phyloP scores from a whole-genome alignment of 2,329 filamentous ascomycete genomes.

The Moelleriella libera region DNA sequence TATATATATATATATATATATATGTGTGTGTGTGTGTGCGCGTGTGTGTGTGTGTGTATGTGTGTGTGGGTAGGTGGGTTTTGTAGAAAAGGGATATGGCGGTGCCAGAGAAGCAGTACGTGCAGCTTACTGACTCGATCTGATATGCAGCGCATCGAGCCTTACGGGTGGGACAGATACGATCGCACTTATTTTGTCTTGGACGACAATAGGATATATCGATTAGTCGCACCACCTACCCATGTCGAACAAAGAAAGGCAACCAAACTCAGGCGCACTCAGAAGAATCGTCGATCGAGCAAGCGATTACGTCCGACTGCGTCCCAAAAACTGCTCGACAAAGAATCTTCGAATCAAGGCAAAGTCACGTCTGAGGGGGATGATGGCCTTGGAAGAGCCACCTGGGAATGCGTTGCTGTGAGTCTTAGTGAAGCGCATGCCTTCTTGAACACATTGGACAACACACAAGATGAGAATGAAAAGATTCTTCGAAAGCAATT shows the following conservation, averaged over 20 bases:
- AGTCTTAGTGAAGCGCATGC: constrained; percentile 62
- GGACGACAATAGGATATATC: constrained; percentile 88
- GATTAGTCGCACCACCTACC: constrained; percentile 59
- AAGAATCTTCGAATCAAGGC: constrained; percentile 19
- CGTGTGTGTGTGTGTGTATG: too few species aligned
- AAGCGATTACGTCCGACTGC: constrained; percentile 54
- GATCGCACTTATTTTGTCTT: constrained; percentile 82
- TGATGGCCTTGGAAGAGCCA: constrained; percentile 58
- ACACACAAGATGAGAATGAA: constrained; percentile 73
- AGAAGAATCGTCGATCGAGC: constrained; percentile 46
- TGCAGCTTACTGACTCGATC: constrained; percentile 3
- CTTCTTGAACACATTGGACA: constrained; percentile 58
- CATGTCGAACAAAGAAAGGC: constrained; percentile 49
- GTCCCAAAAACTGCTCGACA: constrained; percentile 8
- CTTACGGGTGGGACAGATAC: constrained; percentile 76
- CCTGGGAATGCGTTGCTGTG: constrained; percentile 85
- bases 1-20: too few species aligned
- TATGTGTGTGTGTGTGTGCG: too few species aligned
- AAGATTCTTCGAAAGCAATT: constrained; percentile 61
- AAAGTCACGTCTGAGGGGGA: constrained; percentile 12
- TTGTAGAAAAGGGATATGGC: too few species aligned
- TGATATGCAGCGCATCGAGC: constrained; percentile 50
- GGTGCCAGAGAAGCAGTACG: too few species aligned
- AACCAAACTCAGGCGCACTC: constrained; percentile 40
- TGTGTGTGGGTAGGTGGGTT: too few species aligned